Percentiles rank a stretch among this genome's conserved stretches.
These are phyloP conservation scores for Volvox africanus DNA, from an alignment of 139 green algal genomes.

Conservation along the genomic window DNA sequence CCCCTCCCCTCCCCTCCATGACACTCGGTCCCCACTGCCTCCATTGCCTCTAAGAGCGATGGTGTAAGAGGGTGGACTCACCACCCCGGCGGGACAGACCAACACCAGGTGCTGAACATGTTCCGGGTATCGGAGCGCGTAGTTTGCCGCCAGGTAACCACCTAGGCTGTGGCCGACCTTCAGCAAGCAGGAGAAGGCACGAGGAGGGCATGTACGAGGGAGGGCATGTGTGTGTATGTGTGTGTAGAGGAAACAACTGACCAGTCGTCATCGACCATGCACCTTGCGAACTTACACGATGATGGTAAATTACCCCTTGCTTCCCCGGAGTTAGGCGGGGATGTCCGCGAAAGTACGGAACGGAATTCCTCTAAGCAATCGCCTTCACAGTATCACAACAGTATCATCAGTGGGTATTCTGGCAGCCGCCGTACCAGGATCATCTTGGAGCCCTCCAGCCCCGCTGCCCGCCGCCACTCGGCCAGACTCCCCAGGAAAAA, in stretches of 20 bases:
- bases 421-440: no score
- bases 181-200: neutral
- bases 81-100: constrained; percentile 88
- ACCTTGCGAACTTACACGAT: no score
- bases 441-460: constrained; percentile 62
- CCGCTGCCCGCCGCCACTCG: constrained; percentile 73
- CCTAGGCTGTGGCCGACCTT: constrained; percentile 88
- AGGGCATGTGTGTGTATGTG: no score
- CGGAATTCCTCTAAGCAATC: no score
- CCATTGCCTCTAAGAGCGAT: no score
- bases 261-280: no score
- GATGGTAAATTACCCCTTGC: no score
- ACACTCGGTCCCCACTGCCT: neutral
- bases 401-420: no score
- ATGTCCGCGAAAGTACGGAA: no score
- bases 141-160: constrained; percentile 86
- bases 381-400: no score
- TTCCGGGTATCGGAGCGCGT: constrained; percentile 87
- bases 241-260: no score
- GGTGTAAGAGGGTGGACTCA: constrained; percentile 46
- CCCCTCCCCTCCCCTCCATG: neutral
- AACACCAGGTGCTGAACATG: constrained; percentile 90
- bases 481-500: constrained; percentile 87
- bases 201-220: neutral
- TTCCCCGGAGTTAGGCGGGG: no score